Conservation (phyloP, 1,139 yeast genomes). For the Ogataea hybrid region DNA sequence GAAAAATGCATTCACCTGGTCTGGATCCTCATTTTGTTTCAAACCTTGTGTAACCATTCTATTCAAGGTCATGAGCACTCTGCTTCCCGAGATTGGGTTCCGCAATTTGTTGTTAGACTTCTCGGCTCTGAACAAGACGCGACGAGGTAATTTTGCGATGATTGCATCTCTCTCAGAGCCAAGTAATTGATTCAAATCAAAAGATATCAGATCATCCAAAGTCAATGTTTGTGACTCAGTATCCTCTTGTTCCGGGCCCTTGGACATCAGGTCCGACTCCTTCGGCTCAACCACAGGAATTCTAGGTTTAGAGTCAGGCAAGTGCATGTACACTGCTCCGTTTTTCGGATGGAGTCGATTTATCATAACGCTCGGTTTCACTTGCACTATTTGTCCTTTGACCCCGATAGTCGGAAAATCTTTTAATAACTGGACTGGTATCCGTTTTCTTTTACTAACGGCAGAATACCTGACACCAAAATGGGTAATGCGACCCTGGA, state of each 20-base stretch:
- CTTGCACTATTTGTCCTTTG: conserved; percentile 69
- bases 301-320: conserved; percentile 48
- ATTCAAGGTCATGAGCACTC: conserved; percentile 13
- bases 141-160: conserved; percentile 26
- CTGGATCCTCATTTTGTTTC: conserved; percentile 13
- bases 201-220: conserved; percentile 27
- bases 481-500: background rate
- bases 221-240: conserved; percentile 16
- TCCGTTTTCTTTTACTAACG: conserved; percentile 39
- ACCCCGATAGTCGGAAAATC: conserved; percentile 63
- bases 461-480: conserved; percentile 32
- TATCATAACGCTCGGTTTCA: conserved; percentile 83
- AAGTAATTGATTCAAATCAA: conserved; percentile 23
- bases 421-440: conserved; percentile 67
- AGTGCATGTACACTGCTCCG: conserved; percentile 51
- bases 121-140: conserved; percentile 24
- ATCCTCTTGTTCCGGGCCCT: background rate
- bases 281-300: conserved; percentile 54
- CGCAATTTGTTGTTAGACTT: conserved; percentile 16
- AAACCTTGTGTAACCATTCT: conserved; percentile 8
- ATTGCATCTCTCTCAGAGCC: conserved; percentile 21
- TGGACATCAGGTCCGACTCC: conserved; percentile 2
- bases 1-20: conserved; percentile 18
- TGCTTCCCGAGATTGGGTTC: conserved; percentile 16
- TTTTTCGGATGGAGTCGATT: conserved; percentile 67